Percentiles rank a stretch among this genome's conserved stretches.
These are phyloP conservation scores for Colletotrichum tropicicola DNA, from an alignment of 2,329 filamentous ascomycete genomes.

Conservation along the genomic window DNA sequence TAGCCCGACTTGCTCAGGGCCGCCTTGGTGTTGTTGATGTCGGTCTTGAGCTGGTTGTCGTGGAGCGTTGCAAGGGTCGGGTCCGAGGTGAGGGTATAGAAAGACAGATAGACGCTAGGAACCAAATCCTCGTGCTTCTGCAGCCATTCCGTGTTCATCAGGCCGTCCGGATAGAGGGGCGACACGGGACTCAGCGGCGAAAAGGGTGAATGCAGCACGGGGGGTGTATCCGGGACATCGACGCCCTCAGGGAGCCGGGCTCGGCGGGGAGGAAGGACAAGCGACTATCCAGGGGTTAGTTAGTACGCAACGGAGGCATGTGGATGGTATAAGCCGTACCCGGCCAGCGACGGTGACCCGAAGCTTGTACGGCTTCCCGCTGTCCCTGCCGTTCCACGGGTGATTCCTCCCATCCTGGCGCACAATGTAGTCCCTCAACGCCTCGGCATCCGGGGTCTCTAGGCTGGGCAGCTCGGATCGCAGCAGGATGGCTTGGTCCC, in stretches of 20 bases:
- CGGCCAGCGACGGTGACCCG: constrained; percentile 79
- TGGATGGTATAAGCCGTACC: constrained; percentile 62
- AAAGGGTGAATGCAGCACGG: constrained; percentile 86
- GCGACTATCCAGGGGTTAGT: constrained; percentile 52
- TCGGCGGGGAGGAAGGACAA: constrained; percentile 65
- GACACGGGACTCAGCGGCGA: constrained; percentile 89
- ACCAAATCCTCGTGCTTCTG: constrained; percentile 88
- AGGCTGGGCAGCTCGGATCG: constrained; percentile 77
- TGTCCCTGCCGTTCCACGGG: constrained; percentile 73
- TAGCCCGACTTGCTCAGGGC: constrained; percentile 75
- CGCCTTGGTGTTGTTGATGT: constrained; percentile 81
- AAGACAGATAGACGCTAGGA: constrained; percentile 82
- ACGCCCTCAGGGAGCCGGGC: constrained; percentile 62
- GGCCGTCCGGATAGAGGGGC: constrained; percentile 86
- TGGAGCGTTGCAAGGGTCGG: constrained; percentile 77
- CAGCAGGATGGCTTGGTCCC: constrained; percentile 68
- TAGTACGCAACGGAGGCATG: constrained; percentile 36
- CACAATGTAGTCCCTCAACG: constrained; percentile 72
- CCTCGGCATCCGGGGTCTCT: constrained; percentile 69
- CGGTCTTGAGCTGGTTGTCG: constrained; percentile 87
- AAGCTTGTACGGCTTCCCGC: constrained; percentile 65
- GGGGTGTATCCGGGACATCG: constrained; percentile 55
- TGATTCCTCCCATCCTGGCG: constrained; percentile 70
- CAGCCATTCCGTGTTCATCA: constrained; percentile 85
- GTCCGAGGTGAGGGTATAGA: constrained; percentile 81